These are phyloP conservation scores for Chaetomium globosum DNA, from an alignment of 2,329 filamentous ascomycete genomes.

Conservation along the genomic window DNA sequence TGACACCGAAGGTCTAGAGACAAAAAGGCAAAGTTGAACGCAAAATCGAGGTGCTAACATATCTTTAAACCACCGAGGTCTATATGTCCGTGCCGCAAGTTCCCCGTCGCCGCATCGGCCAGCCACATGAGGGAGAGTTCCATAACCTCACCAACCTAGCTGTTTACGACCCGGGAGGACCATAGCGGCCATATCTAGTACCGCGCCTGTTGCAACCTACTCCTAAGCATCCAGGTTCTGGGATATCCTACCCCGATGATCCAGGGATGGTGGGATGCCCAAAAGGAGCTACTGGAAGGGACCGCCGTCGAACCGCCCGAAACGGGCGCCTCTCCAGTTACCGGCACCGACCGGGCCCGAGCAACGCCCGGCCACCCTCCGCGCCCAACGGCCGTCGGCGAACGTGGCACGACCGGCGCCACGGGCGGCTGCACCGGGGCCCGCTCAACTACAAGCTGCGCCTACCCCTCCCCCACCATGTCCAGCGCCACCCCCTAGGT, in stretches of 20 bases:
- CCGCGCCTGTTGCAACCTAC: constrained; percentile 32
- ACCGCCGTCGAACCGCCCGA: constrained; percentile 32
- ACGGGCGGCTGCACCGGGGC: background rate
- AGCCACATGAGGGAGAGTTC: constrained; percentile 26
- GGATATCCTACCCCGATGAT: constrained; percentile 34
- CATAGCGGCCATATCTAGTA: constrained; percentile 32
- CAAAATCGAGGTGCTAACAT: constrained; percentile 35
- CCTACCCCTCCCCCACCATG: constrained; percentile 1
- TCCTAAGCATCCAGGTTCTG: constrained; percentile 31
- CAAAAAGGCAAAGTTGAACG: constrained; percentile 32
- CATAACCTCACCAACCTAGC: constrained; percentile 27
- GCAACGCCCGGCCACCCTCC: background rate
- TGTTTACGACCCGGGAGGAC: constrained; percentile 26
- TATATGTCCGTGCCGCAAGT: constrained; percentile 22
- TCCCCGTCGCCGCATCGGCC: constrained; percentile 31
- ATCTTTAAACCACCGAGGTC: constrained; percentile 33
- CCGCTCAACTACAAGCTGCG: background rate
- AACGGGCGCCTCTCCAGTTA: constrained; percentile 1
- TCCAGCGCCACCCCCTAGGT: constrained; percentile 13
- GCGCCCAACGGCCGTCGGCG: background rate
- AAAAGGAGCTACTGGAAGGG: constrained; percentile 33
- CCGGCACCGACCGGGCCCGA: constrained; percentile 4
- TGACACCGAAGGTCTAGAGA: constrained; percentile 26
- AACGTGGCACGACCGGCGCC: constrained; percentile 1
- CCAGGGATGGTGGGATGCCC: constrained; percentile 33